Conservation (phyloP, 192 early-diverging fungal genomes). For the Coemansia sp. region DNA sequence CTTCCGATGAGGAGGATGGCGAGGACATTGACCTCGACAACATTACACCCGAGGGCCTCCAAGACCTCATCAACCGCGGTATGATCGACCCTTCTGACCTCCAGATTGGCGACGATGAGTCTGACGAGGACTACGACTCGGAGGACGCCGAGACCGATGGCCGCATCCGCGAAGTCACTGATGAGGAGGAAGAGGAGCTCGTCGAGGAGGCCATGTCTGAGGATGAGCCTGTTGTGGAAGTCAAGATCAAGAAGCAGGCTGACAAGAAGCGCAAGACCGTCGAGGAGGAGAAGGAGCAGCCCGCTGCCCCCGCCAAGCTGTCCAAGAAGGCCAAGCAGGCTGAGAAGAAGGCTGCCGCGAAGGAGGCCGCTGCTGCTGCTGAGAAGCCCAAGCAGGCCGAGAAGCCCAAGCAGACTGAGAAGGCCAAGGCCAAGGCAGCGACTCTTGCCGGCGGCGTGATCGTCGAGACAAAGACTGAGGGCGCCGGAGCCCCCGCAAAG, state of each 20-base stretch:
- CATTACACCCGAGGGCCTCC: conserved; percentile 31
- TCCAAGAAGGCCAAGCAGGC: conserved; percentile 52
- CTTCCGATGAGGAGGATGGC: conserved; percentile 47
- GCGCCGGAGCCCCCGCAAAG: conserved; percentile 66
- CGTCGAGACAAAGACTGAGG: conserved; percentile 78
- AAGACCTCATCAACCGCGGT: conserved; percentile 39
- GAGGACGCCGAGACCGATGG: conserved; percentile 53
- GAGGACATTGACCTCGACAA: conserved; percentile 38
- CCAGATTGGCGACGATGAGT: conserved; percentile 29
- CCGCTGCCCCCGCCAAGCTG: conserved; percentile 15
- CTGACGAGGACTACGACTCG: conserved; percentile 49
- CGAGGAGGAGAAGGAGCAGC: conserved; percentile 20
- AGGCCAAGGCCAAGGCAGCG: conserved; percentile 41
- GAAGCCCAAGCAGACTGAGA: conserved; percentile 32
- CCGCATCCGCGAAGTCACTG: conserved; percentile 44
- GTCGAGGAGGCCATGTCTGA: conserved; percentile 37
- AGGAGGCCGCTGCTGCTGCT: not conserved
- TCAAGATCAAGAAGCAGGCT: conserved; percentile 60
- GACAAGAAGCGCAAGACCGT: conserved; percentile 43
- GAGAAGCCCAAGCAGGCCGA: conserved; percentile 40
- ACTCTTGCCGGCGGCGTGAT: conserved; percentile 73
- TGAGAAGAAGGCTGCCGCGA: conserved; percentile 36
- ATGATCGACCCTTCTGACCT: conserved; percentile 28
- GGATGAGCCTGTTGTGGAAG: conserved; percentile 36
- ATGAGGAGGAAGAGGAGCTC: conserved; percentile 49